Conservation (phyloP, 352 stramenopile species). For the Pythium phragmitis region DNA sequence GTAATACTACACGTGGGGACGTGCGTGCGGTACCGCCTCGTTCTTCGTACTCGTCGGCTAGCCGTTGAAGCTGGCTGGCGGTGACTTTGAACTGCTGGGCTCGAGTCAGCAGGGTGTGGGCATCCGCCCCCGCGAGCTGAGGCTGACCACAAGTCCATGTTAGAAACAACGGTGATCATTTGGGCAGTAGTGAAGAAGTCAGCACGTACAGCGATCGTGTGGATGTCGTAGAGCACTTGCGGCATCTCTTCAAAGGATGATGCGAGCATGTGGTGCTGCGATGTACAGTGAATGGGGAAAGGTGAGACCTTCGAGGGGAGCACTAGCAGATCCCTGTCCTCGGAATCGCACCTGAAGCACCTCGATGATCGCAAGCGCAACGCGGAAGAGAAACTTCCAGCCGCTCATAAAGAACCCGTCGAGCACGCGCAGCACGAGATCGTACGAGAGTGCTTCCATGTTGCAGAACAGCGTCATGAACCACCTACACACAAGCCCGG, state of each 20-base stretch:
- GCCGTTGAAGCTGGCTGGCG: constrained; percentile 8
- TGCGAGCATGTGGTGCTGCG: constrained; percentile 49
- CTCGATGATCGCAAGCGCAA: constrained; percentile 57
- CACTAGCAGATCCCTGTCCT: not conserved
- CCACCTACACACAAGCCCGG: constrained; percentile 38
- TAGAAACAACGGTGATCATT: not conserved
- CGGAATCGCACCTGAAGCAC: constrained; percentile 38
- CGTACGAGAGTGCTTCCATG: constrained; percentile 67
- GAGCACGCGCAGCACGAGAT: constrained; percentile 56
- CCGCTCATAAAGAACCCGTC: constrained; percentile 68
- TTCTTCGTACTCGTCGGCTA: constrained; percentile 17
- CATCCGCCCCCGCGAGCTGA: constrained; percentile 23
- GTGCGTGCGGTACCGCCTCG: constrained; percentile 2
- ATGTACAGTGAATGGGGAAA: not conserved
- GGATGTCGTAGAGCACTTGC: constrained; percentile 74
- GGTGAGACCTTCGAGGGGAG: not conserved
- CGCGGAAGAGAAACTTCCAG: constrained; percentile 73
- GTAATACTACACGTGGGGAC: not conserved
- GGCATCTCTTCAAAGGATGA: constrained; percentile 72
- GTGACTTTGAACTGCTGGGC: constrained; percentile 40
- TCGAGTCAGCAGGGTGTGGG: constrained; percentile 26
- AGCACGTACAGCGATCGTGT: constrained; percentile 48
- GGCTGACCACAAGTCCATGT: constrained; percentile 23
- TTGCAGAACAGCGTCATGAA: constrained; percentile 83
- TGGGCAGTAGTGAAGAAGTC: not conserved